Percentiles rank a stretch among this genome's conserved stretches.
Conservation (phyloP, 257 asterid genomes). For the Galeopsis tetrahit region DNA sequence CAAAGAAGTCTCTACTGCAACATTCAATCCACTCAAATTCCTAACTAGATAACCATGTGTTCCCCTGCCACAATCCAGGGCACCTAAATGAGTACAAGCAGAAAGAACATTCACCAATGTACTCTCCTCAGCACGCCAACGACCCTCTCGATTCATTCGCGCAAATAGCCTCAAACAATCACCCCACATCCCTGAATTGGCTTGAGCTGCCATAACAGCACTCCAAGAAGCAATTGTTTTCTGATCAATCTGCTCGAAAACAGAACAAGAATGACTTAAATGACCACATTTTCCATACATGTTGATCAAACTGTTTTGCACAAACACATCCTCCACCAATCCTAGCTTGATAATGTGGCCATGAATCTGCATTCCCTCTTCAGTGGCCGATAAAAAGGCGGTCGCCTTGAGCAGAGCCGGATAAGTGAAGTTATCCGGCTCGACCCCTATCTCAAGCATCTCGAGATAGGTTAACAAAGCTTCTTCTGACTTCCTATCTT, state of each 20-base stretch:
- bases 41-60: conserved; percentile 63
- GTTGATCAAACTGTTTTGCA: conserved; percentile 72
- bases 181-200: conserved; percentile 58
- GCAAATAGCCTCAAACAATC: conserved; percentile 62
- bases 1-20: conserved; percentile 64
- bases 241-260: conserved; percentile 57
- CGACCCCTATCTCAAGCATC: conserved; percentile 64
- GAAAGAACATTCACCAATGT: conserved; percentile 71
- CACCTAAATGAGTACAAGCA: conserved; percentile 70
- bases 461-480: conserved; percentile 54
- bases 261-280: conserved; percentile 40
- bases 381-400: conserved; percentile 40
- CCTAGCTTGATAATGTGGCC: conserved; percentile 70
- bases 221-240: conserved; percentile 89
- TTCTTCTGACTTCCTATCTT: conserved; percentile 49
- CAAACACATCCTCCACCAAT: conserved; percentile 59
- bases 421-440: conserved; percentile 67
- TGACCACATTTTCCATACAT: conserved; percentile 78
- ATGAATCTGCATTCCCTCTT: conserved; percentile 71
- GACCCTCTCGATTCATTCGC: conserved; percentile 50
- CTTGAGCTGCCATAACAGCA: conserved; percentile 70
- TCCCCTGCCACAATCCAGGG: conserved; percentile 59
- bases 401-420: conserved; percentile 71
- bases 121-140: conserved; percentile 81
- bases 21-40: conserved; percentile 68